A percentile compares a stretch with the other conserved stretches of the same genome.
Evolutionary conservation across 371 early-diverging fungal genomes (phyloP).

Genomic region (Mortierella sp.): DNA sequence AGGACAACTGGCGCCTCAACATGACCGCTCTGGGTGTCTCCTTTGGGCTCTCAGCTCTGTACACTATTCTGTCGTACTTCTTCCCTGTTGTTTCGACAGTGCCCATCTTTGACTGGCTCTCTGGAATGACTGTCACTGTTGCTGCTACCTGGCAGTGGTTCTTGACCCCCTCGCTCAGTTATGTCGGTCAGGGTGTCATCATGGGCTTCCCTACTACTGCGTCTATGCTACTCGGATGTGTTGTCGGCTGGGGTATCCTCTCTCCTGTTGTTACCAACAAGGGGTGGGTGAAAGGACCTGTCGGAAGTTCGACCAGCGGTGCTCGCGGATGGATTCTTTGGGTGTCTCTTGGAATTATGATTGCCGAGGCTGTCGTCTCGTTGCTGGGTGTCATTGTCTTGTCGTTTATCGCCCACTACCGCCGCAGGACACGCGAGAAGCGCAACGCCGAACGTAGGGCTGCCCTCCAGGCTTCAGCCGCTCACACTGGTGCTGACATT

Average conservation of each 20-base stretch:
- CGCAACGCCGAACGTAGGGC: conserved; percentile 31
- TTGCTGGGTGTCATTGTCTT: conserved; percentile 68
- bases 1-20: conserved; percentile 75
- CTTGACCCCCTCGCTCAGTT: conserved; percentile 82
- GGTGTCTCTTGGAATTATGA: conserved; percentile 87
- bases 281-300: conserved; percentile 85
- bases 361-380: conserved; percentile 82
- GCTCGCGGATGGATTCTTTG: conserved; percentile 89
- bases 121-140: conserved; percentile 41
- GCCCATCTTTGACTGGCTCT: conserved; percentile 78
- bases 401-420: conserved; percentile 47
- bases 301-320: conserved; percentile 80
- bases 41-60: conserved; percentile 72
- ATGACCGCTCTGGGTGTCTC: conserved; percentile 67
- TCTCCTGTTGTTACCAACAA: conserved; percentile 77
- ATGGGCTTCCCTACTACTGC: conserved; percentile 86
- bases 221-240: conserved; percentile 81
- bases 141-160: conserved; percentile 79
- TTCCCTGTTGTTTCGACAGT: conserved; percentile 71
- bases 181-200: conserved; percentile 88
- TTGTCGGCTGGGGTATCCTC: conserved; percentile 87
- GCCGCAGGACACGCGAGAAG: conserved; percentile 6
- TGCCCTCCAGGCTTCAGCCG: conserved; percentile 22
- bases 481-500: conserved; percentile 3
- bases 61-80: conserved; percentile 78